Evolutionary conservation across 352 stramenopile species (phyloP), one percentile per base, ranked within the genome.

Genomic region (Globisporangium orthogonon): DNA sequence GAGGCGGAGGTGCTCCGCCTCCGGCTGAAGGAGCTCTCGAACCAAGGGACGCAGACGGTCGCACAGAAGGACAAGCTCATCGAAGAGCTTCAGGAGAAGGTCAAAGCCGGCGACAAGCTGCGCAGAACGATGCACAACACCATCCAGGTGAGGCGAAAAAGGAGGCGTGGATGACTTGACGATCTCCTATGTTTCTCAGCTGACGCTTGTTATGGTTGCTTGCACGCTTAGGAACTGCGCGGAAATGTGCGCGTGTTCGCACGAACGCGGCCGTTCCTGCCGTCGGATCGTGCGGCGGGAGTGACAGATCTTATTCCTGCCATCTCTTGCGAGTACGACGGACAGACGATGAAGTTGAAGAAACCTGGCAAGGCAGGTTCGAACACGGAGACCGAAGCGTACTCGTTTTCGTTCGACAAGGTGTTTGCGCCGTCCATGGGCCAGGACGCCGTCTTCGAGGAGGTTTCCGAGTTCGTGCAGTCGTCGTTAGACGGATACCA

Each of bases 171-270:
- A 23, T 23, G 23, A 23, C 23, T 23, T 23, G 23, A 23, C 23
- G 23, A 23, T 23, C 23, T 23, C 23, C 23, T 23, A 23, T 23
- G 23, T 23, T 23, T 23, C 23, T 23, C 23, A 23, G 23, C 23
- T 23, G 23, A 23, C 23, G 23, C 23, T 23, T 23, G 23, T 23
- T 23, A 23, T 23, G 23, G 23, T 23, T 23, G 23, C 23, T 23
- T 23, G 14, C 6, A 28, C 23, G 23, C 10, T 15, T 81, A 99
- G 86, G 97, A 99, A 67, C 75, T 99, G 28, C 87, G 97, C 50
- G 98, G 97, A 55, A 99, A 99, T 62, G 96, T 99, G 52, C 86
- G 98, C 52, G 97, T 99, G 2, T 98, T 97, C 73, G 95, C 91
- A 1, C 80, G 96, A 57, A 96, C 98, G 47, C 78, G 95, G 14